Base-by-base conservation (phyloP, 257 asterid species). In the Echium plantagineum region DNA sequence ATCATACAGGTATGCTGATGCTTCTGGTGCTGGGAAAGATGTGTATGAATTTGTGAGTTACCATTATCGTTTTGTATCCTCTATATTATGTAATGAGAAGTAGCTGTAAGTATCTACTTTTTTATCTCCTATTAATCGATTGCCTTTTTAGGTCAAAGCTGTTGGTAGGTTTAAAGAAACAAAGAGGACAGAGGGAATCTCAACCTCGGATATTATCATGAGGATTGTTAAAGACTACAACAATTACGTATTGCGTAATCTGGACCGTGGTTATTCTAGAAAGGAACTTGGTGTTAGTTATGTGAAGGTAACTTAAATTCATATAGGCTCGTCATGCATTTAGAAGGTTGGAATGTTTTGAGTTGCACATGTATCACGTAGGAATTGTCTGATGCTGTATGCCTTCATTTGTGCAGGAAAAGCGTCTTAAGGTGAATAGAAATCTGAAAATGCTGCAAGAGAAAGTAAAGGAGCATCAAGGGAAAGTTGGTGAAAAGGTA, bases 221-320 rank as follows among this genome's bases (percentile, higher is more conserved):
- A 67, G 90, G 72, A 80, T 83, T 35, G 80, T 83, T 48, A 83
- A 80, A 63, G 87, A 83, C 65, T 83, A 83, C 71, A 83, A 83
- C 49, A 79, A 83, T 54, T 80, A 83, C 78, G 87, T 83, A 63
- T 80, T 80, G 87, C 90, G 87, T 61, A 83, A 80, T 60, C 76
- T 83, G 84, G 90, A 83, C 62, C 74, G 86, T 59, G 90, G 90
- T 46, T 83, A 83, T 63, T 64, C 90, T n/a, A 83, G 87, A 61
- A 78, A 79, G 71, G 87, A 83, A 21, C 90, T 83, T 60, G 78
- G 78, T 62, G 75, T 83, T 42, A 83, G 86, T 77, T 83, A 80
- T 60, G 90, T 83, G 60, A 83, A 83, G 83, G 87, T 75, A 70
- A 61, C 55, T 16, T 32, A 57, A 10, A 55, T 9, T 24, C 69